Conservation (phyloP, 371 early-diverging fungal species). For the Furculomyces boomerangus region DNA sequence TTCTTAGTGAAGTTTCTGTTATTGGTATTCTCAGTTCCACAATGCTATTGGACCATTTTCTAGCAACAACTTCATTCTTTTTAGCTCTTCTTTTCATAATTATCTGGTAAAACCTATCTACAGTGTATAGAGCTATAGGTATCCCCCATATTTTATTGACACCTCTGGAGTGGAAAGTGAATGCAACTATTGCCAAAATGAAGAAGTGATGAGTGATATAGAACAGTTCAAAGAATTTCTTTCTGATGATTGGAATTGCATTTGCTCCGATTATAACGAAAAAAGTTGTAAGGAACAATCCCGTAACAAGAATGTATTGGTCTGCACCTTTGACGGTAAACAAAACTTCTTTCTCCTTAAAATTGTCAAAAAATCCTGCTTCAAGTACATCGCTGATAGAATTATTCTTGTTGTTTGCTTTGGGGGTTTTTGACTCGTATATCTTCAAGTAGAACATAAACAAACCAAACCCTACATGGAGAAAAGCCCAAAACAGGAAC, state of each 20-base stretch:
- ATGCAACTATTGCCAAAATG: conserved; percentile 32
- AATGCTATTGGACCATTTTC: background rate
- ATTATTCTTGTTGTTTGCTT: conserved; percentile 9
- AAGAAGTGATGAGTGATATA: conserved; percentile 59
- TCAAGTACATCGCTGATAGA: conserved; percentile 6
- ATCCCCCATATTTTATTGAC: conserved; percentile 38
- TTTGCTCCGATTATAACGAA: conserved; percentile 36
- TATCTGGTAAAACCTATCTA: conserved; percentile 28
- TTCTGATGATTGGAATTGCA: conserved; percentile 20
- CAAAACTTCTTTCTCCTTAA: conserved; percentile 7
- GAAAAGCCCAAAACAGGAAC: conserved; percentile 31
- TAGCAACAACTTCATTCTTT: background rate
- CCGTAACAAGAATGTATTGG: conserved; percentile 34
- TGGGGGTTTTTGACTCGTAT: background rate
- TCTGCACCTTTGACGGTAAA: conserved; percentile 21
- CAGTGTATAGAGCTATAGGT: conserved; percentile 31
- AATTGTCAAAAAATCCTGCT: no score
- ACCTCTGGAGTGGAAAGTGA: conserved; percentile 31
- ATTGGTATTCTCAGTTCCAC: background rate
- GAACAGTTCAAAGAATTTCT: conserved; percentile 43
- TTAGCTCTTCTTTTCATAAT: background rate
- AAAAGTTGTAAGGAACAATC: conserved; percentile 39
- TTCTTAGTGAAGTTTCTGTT: background rate
- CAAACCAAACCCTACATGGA: conserved; percentile 24
- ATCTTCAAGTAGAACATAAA: background rate